Percentiles rank a stretch among this genome's conserved stretches.
Conservation (phyloP, 345 rosid genomes). For the Ceriops decandra region DNA sequence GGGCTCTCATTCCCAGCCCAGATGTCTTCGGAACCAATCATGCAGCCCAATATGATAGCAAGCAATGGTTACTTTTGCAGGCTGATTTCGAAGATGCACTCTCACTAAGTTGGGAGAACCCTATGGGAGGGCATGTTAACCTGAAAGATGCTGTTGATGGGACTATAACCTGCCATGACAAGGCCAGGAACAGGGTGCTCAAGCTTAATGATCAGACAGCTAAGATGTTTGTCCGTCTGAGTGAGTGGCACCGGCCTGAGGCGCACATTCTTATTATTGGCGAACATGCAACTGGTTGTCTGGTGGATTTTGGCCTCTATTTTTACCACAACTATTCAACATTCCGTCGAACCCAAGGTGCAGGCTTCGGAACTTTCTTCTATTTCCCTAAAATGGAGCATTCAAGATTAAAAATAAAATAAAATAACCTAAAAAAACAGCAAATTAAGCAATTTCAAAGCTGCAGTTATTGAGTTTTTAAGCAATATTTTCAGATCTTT, state of each 20-base stretch:
- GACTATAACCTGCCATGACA: constrained; percentile 68
- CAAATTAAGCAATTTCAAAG: too few species aligned
- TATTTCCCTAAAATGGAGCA: constrained; percentile 97
- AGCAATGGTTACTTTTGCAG: constrained; percentile 24
- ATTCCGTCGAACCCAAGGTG: constrained; percentile 67
- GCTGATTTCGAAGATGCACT: constrained; percentile 93
- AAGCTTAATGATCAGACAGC: constrained; percentile 80
- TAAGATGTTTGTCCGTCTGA: constrained; percentile 77
- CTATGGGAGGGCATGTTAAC: constrained; percentile 85
- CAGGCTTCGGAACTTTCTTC: constrained; percentile 88
- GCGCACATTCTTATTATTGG: constrained; percentile 81
- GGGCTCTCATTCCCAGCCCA: too few species aligned
- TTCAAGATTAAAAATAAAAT: constrained; percentile 46
- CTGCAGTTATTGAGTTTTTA: too few species aligned
- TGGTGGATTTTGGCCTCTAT: constrained; percentile 85
- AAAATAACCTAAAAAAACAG: too few species aligned
- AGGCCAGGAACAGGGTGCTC: constrained; percentile 72
- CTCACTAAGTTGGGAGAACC: constrained; percentile 94
- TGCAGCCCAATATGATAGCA: too few species aligned
- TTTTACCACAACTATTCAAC: constrained; percentile 71
- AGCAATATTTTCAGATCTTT: too few species aligned
- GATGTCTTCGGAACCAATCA: too few species aligned
- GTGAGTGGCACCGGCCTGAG: constrained; percentile 96
- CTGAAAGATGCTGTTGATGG: constrained; percentile 88
- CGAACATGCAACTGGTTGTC: constrained; percentile 84